Evolutionary conservation across 768 basidiomycete species (phyloP).

Genomic region (Myochromella boudieri): DNA sequence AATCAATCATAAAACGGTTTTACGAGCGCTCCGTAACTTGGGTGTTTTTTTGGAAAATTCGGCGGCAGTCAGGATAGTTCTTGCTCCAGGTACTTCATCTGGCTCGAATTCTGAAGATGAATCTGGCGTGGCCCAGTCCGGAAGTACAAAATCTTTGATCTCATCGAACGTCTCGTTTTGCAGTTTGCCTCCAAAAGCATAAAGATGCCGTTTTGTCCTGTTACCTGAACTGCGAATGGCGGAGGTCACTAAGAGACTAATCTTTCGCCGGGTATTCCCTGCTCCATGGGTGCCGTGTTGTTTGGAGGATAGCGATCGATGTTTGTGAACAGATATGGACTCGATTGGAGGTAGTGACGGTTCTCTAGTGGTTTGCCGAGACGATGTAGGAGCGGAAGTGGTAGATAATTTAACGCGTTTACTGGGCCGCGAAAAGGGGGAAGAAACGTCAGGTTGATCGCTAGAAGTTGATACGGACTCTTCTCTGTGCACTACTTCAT

Average conservation of each 20-base stretch:
- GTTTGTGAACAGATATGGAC: conserved; percentile 20
- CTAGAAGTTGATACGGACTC: conserved; percentile 4
- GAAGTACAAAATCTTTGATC: conserved; percentile 54
- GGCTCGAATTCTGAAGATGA: background rate
- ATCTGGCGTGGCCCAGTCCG: conserved; percentile 39
- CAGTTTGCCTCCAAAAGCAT: conserved; percentile 63
- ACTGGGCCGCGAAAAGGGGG: conserved; percentile 3
- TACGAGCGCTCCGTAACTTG: background rate
- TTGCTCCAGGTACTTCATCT: background rate
- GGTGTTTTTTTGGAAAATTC: conserved; percentile 5
- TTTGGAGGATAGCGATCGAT: conserved; percentile 15
- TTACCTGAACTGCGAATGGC: conserved; percentile 50
- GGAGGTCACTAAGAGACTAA: conserved; percentile 39
- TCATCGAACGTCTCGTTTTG: conserved; percentile 44
- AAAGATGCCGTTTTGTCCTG: conserved; percentile 46
- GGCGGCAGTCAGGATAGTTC: conserved; percentile 2
- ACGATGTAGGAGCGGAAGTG: conserved; percentile 3
- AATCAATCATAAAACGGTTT: background rate
- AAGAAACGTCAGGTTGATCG: conserved; percentile 3
- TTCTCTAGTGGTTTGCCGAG: conserved; percentile 13
- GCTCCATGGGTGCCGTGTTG: conserved; percentile 14
- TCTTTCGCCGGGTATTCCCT: conserved; percentile 18
- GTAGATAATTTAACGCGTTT: conserved; percentile 18
- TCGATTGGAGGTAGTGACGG: conserved; percentile 27
- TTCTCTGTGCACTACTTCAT: conserved; percentile 1